A percentile compares a stretch with the other conserved stretches of the same genome.
phyloP scores from a whole-genome alignment of 768 basidiomycete species.

The Melanogaster broomeanus region DNA sequence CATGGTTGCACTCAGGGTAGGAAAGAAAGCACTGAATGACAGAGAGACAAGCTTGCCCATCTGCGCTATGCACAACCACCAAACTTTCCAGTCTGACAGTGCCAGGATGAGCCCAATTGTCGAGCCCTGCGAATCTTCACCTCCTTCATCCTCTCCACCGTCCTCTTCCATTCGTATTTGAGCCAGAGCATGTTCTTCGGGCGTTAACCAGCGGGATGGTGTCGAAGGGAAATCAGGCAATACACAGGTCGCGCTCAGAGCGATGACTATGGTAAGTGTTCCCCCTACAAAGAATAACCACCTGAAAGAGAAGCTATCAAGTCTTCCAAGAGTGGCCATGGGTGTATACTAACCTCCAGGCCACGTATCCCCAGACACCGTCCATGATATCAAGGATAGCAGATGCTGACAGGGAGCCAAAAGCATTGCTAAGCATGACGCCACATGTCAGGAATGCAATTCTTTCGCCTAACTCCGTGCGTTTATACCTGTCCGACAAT shows the following conservation, averaged over 20 bases:
- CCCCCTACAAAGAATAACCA: no score
- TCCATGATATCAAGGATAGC: slow-evolving; percentile 75
- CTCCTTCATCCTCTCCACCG: slow-evolving; percentile 71
- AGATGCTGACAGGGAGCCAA: slow-evolving; percentile 77
- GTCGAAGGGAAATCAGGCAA: no score
- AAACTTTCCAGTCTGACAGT: slow-evolving; percentile 74
- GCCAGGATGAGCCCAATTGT: slow-evolving; percentile 56
- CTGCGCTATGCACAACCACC: no score
- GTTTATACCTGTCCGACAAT: no score
- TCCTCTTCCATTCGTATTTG: no score
- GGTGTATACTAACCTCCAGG: slow-evolving; percentile 60
- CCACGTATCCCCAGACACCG: slow-evolving; percentile 62
- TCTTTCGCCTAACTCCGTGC: slow-evolving; percentile 65
- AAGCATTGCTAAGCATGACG: slow-evolving; percentile 77
- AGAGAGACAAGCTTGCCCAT: slow-evolving; percentile 63
- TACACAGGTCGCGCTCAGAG: no score
- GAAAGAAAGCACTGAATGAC: slow-evolving; percentile 82
- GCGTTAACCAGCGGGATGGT: no score
- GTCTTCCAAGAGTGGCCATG: not conserved
- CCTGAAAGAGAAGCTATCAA: not conserved
- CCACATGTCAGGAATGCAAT: slow-evolving; percentile 73
- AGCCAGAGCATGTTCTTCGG: no score
- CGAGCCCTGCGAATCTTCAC: slow-evolving; percentile 37
- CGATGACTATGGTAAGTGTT: no score
- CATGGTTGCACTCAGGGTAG: slow-evolving; percentile 72